Base-by-base conservation (phyloP, 1,284 basidiomycete genomes). In the Papiliotrema terrestris region DNA sequence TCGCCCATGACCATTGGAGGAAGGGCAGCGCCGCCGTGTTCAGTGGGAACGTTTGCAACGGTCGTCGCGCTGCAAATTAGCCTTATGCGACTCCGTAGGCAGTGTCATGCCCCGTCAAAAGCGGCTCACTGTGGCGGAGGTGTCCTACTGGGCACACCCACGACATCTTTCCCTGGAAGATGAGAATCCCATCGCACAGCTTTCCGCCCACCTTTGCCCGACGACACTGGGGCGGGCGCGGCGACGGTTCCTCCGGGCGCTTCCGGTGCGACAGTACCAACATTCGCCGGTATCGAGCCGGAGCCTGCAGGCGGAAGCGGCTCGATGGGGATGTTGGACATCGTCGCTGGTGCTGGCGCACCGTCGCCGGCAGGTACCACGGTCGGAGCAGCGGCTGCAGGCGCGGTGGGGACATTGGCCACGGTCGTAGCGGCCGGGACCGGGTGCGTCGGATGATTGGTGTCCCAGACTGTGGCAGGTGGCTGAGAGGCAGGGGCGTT, bases 181-280 rank as follows among this genome's bases (percentile, higher is more conserved):
- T 51, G 54, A 17, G 55, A 50, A 32, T 59, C 52, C 67, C 67
- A 69, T 32, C 59, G 62, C 1, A 69, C 67, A 19, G 60, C 61
- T 43, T 51, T 58, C n/a, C 55, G 52, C 20, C 52, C 36, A 19
- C 39, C 38, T 36, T 37, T 19, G n/a, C 23, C 38, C 14, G 39
- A 20, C 22, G 32, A 44, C 3, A 44, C 39, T n/a, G 29, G 41
- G 42, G 52, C 38, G 35, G 56, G 46, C 15, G 38, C 51, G n/a
- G 36, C 22, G 13, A 3, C 41, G 14, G 20, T 19, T 23, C n/a
- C 29, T 3, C 25, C 20, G 37, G 14, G 42, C 36, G 32, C 19
- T 8, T 23, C 20, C 22, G 49, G 19, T 17, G 44, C 50, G 32
- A 17, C 51, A 43, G 23, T 55, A 22, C 26, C n/a, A 20, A n/a